Percentiles rank a stretch among this genome's conserved stretches.
Evolutionary conservation across 495 filamentous ascomycete genomes (phyloP).

Genomic region (Penicillium fimorum): DNA sequence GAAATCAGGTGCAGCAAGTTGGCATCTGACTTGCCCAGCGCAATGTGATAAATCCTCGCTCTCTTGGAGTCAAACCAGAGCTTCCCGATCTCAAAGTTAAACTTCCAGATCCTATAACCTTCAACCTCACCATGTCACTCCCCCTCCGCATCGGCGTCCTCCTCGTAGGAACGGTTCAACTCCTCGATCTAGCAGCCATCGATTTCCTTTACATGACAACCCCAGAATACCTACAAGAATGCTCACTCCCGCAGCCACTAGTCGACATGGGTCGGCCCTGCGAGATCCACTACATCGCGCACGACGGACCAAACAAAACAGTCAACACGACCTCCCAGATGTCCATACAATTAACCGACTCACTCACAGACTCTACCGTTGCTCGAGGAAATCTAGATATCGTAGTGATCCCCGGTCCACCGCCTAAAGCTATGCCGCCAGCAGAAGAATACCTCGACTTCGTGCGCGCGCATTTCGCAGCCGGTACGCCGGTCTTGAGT

Average conservation of each 20-base stretch:
- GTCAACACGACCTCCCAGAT: constrained; percentile 37
- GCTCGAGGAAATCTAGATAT: constrained; percentile 50
- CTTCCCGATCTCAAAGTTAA: neutral
- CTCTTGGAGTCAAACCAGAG: neutral
- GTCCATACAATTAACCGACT: constrained; percentile 38
- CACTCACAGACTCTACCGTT: constrained; percentile 42
- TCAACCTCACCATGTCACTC: neutral
- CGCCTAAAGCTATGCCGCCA: constrained; percentile 36
- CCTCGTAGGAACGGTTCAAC: constrained; percentile 40
- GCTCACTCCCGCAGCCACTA: constrained; percentile 34
- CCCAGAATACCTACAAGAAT: constrained; percentile 41
- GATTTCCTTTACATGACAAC: constrained; percentile 48
- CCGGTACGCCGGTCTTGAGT: constrained; percentile 47
- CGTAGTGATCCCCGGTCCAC: constrained; percentile 52
- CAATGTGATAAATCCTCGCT: neutral
- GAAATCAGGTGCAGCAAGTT: neutral
- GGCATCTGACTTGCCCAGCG: neutral
- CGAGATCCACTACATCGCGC: constrained; percentile 46
- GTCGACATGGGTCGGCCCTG: constrained; percentile 38
- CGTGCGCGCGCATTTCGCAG: constrained; percentile 39
- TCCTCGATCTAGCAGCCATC: constrained; percentile 49
- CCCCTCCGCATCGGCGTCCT: constrained; percentile 45
- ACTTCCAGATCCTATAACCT: neutral
- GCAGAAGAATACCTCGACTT: constrained; percentile 41
- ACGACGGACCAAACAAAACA: constrained; percentile 22